These are phyloP conservation scores for Crucihimalaya himalaica DNA, from an alignment of 345 rosid species.

Conservation along the genomic window DNA sequence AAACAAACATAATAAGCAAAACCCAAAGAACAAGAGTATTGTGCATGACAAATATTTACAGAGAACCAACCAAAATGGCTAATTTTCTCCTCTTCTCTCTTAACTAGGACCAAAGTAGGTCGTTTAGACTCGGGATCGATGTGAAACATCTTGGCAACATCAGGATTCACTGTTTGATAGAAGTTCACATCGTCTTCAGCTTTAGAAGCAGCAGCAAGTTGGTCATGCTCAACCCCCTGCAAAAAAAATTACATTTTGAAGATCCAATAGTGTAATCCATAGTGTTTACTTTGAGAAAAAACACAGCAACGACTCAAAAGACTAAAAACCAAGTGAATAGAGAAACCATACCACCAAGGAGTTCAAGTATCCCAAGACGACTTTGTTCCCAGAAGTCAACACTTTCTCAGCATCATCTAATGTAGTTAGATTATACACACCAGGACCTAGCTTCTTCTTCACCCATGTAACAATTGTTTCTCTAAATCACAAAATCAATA, in stretches of 20 bases:
- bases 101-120: conserved; percentile 79
- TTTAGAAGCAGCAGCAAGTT: conserved; percentile 83
- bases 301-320: not conserved
- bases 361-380: conserved; percentile 84
- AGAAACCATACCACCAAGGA: conserved; percentile 74
- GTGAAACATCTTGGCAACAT: conserved; percentile 93
- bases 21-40: conserved; percentile 14
- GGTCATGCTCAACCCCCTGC: conserved; percentile 83
- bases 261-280: not conserved
- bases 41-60: not conserved
- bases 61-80: conserved; percentile 72
- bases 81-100: conserved; percentile 85
- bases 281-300: not conserved
- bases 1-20: conserved; percentile 17
- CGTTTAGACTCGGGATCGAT: conserved; percentile 71
- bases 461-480: conserved; percentile 93
- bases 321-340: not conserved
- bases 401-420: conserved; percentile 82
- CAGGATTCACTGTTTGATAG: conserved; percentile 85
- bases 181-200: conserved; percentile 89
- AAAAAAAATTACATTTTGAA: not conserved
- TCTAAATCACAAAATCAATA: conserved; percentile 43
- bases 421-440: conserved; percentile 72
- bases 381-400: conserved; percentile 72
- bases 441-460: conserved; percentile 95